Percentiles rank a stretch among this genome's conserved stretches.
Evolutionary conservation across 2,329 filamentous ascomycete species (phyloP).

Genomic region (Lasiodiplodia gonubiensis): DNA sequence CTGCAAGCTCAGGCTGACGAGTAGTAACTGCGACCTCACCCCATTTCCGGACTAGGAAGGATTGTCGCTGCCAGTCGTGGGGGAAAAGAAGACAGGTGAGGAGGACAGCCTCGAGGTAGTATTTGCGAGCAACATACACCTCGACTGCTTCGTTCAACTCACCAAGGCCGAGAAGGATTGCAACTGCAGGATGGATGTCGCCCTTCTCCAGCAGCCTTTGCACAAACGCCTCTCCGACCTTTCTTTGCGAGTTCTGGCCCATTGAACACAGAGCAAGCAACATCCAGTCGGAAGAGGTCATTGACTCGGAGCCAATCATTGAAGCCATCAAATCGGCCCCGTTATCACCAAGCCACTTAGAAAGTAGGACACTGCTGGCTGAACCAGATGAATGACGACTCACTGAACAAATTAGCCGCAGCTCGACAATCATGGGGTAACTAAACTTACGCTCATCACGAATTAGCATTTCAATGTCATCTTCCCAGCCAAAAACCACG

Average conservation of each 20-base stretch:
- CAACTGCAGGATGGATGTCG: constrained; percentile 89
- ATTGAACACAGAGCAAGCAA: constrained; percentile 88
- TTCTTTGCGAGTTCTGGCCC: constrained; percentile 77
- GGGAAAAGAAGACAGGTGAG: constrained; percentile 84
- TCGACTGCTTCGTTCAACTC: constrained; percentile 95
- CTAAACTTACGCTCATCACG: constrained; percentile 71
- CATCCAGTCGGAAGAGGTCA: constrained; percentile 97
- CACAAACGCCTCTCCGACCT: constrained; percentile 87
- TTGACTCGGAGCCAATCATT: constrained; percentile 76
- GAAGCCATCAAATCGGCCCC: constrained; percentile 81
- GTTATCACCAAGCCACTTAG: constrained; percentile 91
- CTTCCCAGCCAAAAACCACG: constrained; percentile 94
- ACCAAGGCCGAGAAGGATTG: constrained; percentile 89
- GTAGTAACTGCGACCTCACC: constrained; percentile 88
- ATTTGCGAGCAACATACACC: constrained; percentile 89
- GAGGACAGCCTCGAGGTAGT: constrained; percentile 90
- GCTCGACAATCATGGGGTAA: background rate
- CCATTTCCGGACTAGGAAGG: constrained; percentile 89
- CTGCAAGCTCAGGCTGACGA: constrained; percentile 86
- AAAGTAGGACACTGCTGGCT: constrained; percentile 77
- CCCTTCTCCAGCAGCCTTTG: constrained; percentile 87
- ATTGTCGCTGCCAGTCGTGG: constrained; percentile 87
- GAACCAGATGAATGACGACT: constrained; percentile 74
- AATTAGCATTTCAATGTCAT: constrained; percentile 79
- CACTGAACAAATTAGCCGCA: constrained; percentile 53